A percentile compares a stretch with the other conserved stretches of the same genome.
These are phyloP conservation scores for Arctium minus DNA, from an alignment of 129 eudicot genomes.

Conservation along the genomic window DNA sequence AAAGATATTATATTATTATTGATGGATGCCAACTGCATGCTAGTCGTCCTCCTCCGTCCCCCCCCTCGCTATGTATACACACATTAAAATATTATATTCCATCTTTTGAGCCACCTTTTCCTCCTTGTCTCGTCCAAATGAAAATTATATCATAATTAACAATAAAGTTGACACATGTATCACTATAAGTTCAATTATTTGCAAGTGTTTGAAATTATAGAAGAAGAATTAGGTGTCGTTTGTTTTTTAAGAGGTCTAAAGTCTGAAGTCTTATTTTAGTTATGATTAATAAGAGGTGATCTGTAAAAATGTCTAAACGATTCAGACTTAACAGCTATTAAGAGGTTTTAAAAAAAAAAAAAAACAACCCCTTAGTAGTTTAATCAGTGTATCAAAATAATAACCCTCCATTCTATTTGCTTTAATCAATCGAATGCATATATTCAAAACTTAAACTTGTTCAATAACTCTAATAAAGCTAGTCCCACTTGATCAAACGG, in stretches of 20 bases:
- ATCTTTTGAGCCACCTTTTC: slow-evolving; percentile 32
- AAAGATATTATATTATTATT: slow-evolving; percentile 4
- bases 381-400: neutral
- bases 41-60: neutral
- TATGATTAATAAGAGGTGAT: too few species aligned
- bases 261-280: too few species aligned
- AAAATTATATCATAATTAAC: neutral
- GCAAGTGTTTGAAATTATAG: neutral
- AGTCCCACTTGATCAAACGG: neutral
- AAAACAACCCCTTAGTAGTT: neutral
- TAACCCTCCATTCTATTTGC: neutral
- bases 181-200: slow-evolving; percentile 8
- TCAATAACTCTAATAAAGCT: neutral
- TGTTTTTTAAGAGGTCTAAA: too few species aligned
- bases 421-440: neutral
- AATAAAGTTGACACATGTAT: neutral
- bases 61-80: too few species aligned
- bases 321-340: too few species aligned
- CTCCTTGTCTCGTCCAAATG: slow-evolving; percentile 34
- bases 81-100: too few species aligned
- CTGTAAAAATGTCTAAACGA: too few species aligned
- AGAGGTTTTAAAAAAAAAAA: too few species aligned
- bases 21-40: slow-evolving; percentile 1
- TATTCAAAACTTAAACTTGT: neutral
- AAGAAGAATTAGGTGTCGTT: too few species aligned